Evolutionary conservation across 768 basidiomycete species (phyloP), one percentile per base, ranked within the genome.

Genomic region (Kwoniella bestiolae): DNA sequence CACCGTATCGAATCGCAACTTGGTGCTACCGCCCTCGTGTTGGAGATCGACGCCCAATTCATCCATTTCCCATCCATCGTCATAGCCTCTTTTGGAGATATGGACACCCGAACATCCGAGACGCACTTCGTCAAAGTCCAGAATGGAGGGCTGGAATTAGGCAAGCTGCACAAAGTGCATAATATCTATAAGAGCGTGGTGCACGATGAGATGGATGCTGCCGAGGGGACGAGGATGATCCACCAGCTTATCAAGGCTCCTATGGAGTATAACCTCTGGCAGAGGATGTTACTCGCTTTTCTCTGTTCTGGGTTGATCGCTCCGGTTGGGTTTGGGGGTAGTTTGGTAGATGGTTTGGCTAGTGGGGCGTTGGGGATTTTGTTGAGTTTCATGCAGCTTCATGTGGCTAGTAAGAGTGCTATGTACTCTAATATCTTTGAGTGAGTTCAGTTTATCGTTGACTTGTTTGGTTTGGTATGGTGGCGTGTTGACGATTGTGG

Each of bases 401-500:
- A 83, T 56, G 87, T 91, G 16, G 91, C 90, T 16, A 83, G 86
- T 45, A 90, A 89, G 80, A 91, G 88, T 74, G 84, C 88, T 0
- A 84, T 93, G 76, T 93, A 92, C 77, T 90, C 91, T 51, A 93
- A 92, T 73, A 91, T 94, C 56, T 94, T 93, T 69, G 93, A 95
- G 93, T 93, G 75, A 79, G 89, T 83, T 7, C 7, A 25, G 5
- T 32, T 16, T 28, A 5, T 45, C 26, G n/a, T 5, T 18, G 5
- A 68, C 18, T 25, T 38, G 28, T 56, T 60, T 28, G 11, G 29
- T 47, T 49, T 50, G 14, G 49, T 21, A 46, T 34, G 9, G 47
- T 28, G 26, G n/a, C n/a, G n/a, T n/a, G n/a, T n/a, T 29, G 44
- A 18, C 28, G 23, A 29, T 31, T 35, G 29, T n/a, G 31, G 58